Conservation (phyloP, 2,329 filamentous ascomycete species). For the Fusarium sp. region DNA sequence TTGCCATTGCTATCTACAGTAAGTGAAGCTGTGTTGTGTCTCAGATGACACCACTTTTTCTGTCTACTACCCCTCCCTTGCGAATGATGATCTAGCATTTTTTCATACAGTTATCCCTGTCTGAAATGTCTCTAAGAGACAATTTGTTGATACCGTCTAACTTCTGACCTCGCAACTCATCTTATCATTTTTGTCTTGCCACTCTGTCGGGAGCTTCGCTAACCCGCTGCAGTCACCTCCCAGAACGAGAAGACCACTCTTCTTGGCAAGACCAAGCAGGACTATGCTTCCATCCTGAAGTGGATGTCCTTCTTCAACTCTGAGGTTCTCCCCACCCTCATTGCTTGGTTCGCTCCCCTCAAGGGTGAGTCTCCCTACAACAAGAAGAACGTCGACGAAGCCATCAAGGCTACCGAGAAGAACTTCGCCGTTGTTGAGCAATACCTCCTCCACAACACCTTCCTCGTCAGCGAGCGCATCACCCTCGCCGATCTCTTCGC, state of each 20-base stretch:
- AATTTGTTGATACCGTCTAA: slow-evolving; percentile 90
- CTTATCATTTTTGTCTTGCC: slow-evolving; percentile 45
- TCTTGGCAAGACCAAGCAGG: slow-evolving; percentile 99
- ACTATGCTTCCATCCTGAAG: slow-evolving; percentile 96
- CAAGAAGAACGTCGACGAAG: slow-evolving; percentile 95
- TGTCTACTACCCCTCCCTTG: slow-evolving; percentile 28
- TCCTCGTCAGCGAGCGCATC: slow-evolving; percentile 96
- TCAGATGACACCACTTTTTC: slow-evolving; percentile 47
- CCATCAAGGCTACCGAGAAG: slow-evolving; percentile 74
- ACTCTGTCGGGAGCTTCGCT: slow-evolving; percentile 46
- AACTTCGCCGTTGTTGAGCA: slow-evolving; percentile 80
- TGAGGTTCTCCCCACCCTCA: slow-evolving; percentile 80
- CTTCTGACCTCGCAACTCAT: slow-evolving; percentile 71
- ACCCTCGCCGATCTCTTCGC: slow-evolving; percentile 95
- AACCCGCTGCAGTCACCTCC: slow-evolving; percentile 79
- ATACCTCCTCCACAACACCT: slow-evolving; percentile 92
- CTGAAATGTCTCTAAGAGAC: slow-evolving; percentile 72
- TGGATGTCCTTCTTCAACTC: slow-evolving; percentile 98
- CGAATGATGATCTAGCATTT: slow-evolving; percentile 76
- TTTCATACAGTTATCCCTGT: slow-evolving; percentile 97
- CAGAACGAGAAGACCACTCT: slow-evolving; percentile 99
- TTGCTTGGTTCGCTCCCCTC: slow-evolving; percentile 87
- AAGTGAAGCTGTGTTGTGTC: slow-evolving; percentile 60
- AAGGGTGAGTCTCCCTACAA: slow-evolving; percentile 88
- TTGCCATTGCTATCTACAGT: slow-evolving; percentile 98